Evolutionary conservation across 768 basidiomycete genomes (phyloP).

Genomic region (Trichaptum fuscoviolaceum): DNA sequence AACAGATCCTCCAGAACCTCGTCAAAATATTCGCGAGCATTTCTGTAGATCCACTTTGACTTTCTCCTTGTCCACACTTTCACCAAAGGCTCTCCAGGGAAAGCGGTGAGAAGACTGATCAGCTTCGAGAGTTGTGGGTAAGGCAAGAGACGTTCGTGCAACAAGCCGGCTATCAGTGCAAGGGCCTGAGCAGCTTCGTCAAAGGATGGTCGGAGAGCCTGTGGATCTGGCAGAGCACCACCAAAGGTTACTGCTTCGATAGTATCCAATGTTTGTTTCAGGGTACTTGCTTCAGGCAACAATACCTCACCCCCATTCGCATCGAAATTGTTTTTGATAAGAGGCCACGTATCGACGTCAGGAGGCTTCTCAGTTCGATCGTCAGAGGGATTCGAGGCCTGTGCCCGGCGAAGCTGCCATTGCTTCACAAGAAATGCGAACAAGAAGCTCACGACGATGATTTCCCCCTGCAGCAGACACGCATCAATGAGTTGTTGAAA

Average conservation of each 20-base stretch:
- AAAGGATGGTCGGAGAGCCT: slow-evolving; percentile 5
- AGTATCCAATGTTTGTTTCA: neutral
- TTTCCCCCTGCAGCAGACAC: slow-evolving; percentile 72
- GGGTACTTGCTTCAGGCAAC: neutral
- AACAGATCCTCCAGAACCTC: slow-evolving; percentile 23
- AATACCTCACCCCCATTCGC: neutral
- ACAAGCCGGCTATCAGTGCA: slow-evolving; percentile 12
- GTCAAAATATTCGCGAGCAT: slow-evolving; percentile 28
- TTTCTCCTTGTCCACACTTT: slow-evolving; percentile 21
- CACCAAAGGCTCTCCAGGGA: slow-evolving; percentile 17
- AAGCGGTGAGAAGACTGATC: slow-evolving; percentile 14
- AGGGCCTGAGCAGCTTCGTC: slow-evolving; percentile 14
- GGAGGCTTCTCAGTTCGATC: neutral
- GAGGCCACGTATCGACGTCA: neutral
- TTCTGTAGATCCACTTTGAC: slow-evolving; percentile 11
- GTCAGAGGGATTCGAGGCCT: slow-evolving; percentile 8
- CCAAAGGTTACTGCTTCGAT: neutral
- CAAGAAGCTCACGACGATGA: slow-evolving; percentile 67
- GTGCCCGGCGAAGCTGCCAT: slow-evolving; percentile 38
- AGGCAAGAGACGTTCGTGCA: slow-evolving; percentile 11
- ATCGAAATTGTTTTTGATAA: neutral
- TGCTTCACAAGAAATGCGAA: slow-evolving; percentile 64
- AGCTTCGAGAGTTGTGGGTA: slow-evolving; percentile 9
- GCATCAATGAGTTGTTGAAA: slow-evolving; percentile 56
- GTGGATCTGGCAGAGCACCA: neutral